Percentiles rank a stretch among this genome's conserved stretches.
These are phyloP conservation scores for Macrolepiota albuminosa DNA, from an alignment of 768 basidiomycete species.

Conservation along the genomic window DNA sequence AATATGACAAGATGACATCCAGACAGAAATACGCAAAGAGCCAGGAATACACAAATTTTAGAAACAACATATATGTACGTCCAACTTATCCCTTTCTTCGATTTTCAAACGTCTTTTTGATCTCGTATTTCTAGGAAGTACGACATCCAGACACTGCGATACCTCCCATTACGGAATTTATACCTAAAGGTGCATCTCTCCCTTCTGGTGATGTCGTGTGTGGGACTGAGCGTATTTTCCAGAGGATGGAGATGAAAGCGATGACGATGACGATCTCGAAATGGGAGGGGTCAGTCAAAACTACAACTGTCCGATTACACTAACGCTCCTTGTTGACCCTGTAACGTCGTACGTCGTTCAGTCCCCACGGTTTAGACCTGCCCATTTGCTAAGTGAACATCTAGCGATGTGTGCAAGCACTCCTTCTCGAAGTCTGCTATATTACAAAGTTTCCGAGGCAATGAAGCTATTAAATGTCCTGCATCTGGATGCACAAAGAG, in stretches of 20 bases:
- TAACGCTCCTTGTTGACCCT: constrained; percentile 64
- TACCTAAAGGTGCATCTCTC: constrained; percentile 53
- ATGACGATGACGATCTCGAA: constrained; percentile 85
- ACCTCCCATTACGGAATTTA: constrained; percentile 72
- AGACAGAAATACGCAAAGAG: constrained; percentile 76
- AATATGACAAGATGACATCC: constrained; percentile 56
- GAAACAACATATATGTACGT: constrained; percentile 58
- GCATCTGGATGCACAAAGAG: constrained; percentile 65
- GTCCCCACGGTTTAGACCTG: constrained; percentile 6
- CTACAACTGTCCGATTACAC: constrained; percentile 80
- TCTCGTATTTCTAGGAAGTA: constrained; percentile 46
- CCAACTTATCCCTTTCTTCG: not conserved
- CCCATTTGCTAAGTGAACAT: not conserved
- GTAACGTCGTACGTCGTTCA: constrained; percentile 66
- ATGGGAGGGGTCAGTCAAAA: constrained; percentile 82
- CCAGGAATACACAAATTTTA: constrained; percentile 57
- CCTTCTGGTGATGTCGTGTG: not conserved
- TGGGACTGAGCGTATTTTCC: constrained; percentile 2
- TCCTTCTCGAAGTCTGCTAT: constrained; percentile 78
- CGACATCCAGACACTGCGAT: constrained; percentile 61
- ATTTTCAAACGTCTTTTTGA: not conserved
- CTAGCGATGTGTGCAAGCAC: constrained; percentile 69
- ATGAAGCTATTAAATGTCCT: constrained; percentile 46
- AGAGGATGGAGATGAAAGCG: constrained; percentile 82
- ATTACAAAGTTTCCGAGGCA: constrained; percentile 48